A percentile compares a stretch with the other conserved stretches of the same genome.
These are phyloP conservation scores for Taxillus chinensis DNA, from an alignment of 164 flowering plant species.

Conservation along the genomic window DNA sequence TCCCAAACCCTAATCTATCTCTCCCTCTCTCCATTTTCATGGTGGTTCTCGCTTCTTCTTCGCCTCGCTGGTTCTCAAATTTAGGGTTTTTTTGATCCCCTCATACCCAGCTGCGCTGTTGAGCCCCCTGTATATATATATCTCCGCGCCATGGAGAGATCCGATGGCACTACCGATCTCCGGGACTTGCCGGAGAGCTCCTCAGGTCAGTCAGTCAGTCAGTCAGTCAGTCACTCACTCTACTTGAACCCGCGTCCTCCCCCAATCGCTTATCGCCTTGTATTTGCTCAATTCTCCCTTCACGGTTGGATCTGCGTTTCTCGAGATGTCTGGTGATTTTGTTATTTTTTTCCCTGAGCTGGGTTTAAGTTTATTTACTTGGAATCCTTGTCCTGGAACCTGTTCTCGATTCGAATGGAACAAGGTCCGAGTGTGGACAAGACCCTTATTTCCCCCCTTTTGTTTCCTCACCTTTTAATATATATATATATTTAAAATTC, in stretches of 20 bases:
- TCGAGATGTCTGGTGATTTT: not conserved
- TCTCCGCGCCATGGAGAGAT: not conserved
- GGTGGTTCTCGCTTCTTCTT: too few species aligned
- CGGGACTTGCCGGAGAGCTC: not conserved
- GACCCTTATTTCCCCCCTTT: too few species aligned
- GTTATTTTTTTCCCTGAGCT: not conserved
- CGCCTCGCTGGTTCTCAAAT: too few species aligned
- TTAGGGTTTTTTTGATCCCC: not conserved
- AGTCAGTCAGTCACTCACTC: not conserved
- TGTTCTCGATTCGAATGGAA: too few species aligned
- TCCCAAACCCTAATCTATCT: too few species aligned
- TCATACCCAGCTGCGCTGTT: not conserved
- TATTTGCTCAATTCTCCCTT: not conserved
- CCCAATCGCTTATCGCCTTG: not conserved
- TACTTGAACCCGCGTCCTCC: not conserved
- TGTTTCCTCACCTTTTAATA: too few species aligned
- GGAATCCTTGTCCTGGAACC: too few species aligned
- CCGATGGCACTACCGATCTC: not conserved
- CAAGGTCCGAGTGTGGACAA: too few species aligned
- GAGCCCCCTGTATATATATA: not conserved
- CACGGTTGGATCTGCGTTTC: not conserved
- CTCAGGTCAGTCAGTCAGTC: not conserved
- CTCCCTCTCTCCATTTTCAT: too few species aligned
- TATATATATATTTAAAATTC: not conserved
- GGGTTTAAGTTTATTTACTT: not conserved